phyloP scores from a whole-genome alignment of 805 yeast species.

The Metschnikowia similis region DNA sequence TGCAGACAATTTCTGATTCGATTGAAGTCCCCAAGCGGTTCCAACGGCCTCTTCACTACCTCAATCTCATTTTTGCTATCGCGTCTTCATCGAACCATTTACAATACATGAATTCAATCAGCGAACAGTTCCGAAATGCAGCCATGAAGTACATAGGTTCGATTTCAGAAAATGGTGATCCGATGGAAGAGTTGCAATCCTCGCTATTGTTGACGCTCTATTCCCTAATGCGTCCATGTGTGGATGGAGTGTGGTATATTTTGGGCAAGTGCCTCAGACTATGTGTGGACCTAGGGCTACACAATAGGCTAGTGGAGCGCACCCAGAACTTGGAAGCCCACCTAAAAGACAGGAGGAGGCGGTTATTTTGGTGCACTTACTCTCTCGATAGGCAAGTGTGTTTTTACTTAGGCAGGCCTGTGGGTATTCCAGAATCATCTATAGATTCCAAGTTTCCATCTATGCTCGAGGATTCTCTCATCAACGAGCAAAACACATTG shows the following conservation, averaged over 20 bases:
- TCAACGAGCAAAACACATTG: constrained; percentile 31
- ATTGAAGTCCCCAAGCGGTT: constrained; percentile 43
- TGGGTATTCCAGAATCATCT: constrained; percentile 81
- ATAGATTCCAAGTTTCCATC: constrained; percentile 71
- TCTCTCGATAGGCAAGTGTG: constrained; percentile 82
- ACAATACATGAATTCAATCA: constrained; percentile 58
- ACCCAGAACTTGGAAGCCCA: constrained; percentile 45
- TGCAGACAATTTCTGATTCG: constrained; percentile 3
- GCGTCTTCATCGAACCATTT: constrained; percentile 72
- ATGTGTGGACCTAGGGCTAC: constrained; percentile 81
- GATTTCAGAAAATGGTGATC: constrained; percentile 55
- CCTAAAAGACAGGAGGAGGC: constrained; percentile 55
- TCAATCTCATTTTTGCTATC: constrained; percentile 75
- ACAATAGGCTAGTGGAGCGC: constrained; percentile 48
- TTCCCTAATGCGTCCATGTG: constrained; percentile 82
- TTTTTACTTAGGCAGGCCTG: constrained; percentile 81
- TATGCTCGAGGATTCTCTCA: constrained; percentile 66
- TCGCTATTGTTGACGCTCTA: constrained; percentile 63
- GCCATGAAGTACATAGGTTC: constrained; percentile 58
- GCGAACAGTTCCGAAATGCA: constrained; percentile 66
- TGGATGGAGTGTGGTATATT: constrained; percentile 91
- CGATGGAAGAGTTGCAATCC: constrained; percentile 71
- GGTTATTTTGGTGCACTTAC: constrained; percentile 83
- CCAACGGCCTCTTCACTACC: constrained; percentile 59
- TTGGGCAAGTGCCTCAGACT: constrained; percentile 75